Base-by-base conservation (phyloP, 78 protist genomes). In the Planoprotostelium fungivorum region DNA sequence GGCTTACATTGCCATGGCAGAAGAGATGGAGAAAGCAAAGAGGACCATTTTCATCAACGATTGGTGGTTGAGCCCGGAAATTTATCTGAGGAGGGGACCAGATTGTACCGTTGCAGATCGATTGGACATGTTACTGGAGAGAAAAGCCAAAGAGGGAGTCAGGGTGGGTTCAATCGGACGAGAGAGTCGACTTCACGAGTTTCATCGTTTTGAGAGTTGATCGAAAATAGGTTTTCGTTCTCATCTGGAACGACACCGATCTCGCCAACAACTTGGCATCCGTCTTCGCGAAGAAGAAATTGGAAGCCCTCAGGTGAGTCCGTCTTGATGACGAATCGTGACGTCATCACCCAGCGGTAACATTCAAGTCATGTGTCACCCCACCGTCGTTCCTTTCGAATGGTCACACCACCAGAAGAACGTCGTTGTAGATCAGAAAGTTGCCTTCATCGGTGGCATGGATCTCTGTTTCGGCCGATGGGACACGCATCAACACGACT, bases 401-500 rank as follows among this genome's bases (percentile, higher is more conserved):
- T 93, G 95, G 95, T 93, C 95, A 29, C 95, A 93, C 87, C 95
- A 93, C 86, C 95, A 93, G 89, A 93, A 93, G 86, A 88, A 87
- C 39, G 93, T 93, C 0, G 93, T 93, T 0, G 88, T 93, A 28
- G 95, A 93, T 87, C 95, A 93, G 51, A 36, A 37, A 39, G 35
- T 94, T 0, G 96, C 96, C 0, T 94, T 88, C 84, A 34, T 94
- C 1, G 96, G 96, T 35, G 96, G 96, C 34, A 28, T 91, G 1
- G 96, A 94, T 63, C n/a, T 94, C 0, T 51, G 93, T 36, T 88
- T 34, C 63, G 96, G 96, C 63, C 29, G 96, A 29, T 94, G 89
- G 36, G 96, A 94, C 36, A 86, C 63, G 29, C 73, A 88, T 84
- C 63, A 35, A 1, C 90, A 38, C 36, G 37, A 29, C 28, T 37